Percentiles rank a stretch among this genome's conserved stretches.
phyloP scores from a whole-genome alignment of 129 eudicot species.

The Kitagawia praeruptora region DNA sequence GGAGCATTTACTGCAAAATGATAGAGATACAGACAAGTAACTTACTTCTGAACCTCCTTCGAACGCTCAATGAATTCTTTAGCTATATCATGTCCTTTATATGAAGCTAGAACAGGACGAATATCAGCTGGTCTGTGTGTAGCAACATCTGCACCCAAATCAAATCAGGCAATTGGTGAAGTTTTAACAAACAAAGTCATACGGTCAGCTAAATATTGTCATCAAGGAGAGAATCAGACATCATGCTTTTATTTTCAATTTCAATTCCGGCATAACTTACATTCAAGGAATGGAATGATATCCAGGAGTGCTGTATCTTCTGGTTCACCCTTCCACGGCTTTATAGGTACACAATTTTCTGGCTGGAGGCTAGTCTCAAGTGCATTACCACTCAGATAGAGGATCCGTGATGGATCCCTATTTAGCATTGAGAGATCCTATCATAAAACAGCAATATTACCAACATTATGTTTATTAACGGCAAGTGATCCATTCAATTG shows the following conservation, averaged over 20 bases:
- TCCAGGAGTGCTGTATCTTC: conserved; percentile 76
- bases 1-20: not conserved
- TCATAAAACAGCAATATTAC: conserved; percentile 2
- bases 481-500: not conserved
- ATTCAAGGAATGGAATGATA: conserved; percentile 88
- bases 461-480: not conserved
- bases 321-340: conserved; percentile 73
- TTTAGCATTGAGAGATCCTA: conserved; percentile 86
- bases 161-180: conserved; percentile 10
- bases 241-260: not conserved
- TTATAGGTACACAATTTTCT: conserved; percentile 63
- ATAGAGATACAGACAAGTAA: conserved; percentile 9
- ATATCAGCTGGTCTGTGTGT: conserved; percentile 65
- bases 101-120: conserved; percentile 72
- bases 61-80: conserved; percentile 85
- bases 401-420: conserved; percentile 75
- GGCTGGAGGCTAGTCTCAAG: conserved; percentile 74
- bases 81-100: conserved; percentile 72
- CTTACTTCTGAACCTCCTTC: conserved; percentile 60
- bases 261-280: conserved; percentile 26
- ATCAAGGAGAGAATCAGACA: not conserved
- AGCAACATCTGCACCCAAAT: conserved; percentile 67
- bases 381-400: conserved; percentile 86
- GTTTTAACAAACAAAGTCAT: not conserved
- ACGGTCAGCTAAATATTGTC: not conserved